phyloP scores from a whole-genome alignment of 2,329 filamentous ascomycete genomes.

The Clonostachys solani region DNA sequence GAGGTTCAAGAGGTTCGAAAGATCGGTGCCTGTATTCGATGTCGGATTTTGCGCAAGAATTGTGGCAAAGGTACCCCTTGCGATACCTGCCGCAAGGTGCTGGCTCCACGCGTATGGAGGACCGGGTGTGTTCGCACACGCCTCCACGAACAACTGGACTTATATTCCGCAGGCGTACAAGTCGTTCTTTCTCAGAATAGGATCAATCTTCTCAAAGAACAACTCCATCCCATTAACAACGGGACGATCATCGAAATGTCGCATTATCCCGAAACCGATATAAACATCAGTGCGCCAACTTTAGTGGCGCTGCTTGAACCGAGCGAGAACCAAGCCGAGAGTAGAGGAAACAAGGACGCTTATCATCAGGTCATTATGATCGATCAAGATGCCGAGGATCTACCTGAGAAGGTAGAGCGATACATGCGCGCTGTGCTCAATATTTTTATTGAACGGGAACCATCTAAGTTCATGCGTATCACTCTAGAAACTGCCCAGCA shows the following conservation, averaged over 20 bases:
- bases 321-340: constrained; percentile 24
- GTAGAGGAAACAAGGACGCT: constrained; percentile 23
- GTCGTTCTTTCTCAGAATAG: constrained; percentile 57
- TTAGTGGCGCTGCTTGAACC: constrained; percentile 25
- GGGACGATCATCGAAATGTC: constrained; percentile 51
- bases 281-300: constrained; percentile 33
- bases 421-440: constrained; percentile 57
- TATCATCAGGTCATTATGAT: constrained; percentile 46
- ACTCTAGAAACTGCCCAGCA: constrained; percentile 51
- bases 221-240: constrained; percentile 41
- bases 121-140: constrained; percentile 59
- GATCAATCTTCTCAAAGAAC: constrained; percentile 49
- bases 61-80: constrained; percentile 62
- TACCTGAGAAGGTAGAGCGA: constrained; percentile 52
- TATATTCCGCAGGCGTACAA: constrained; percentile 62
- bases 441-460: constrained; percentile 54
- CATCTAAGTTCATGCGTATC: constrained; percentile 54
- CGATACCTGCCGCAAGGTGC: constrained; percentile 58
- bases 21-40: constrained; percentile 62
- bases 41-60: constrained; percentile 61
- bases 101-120: constrained; percentile 61
- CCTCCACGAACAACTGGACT: constrained; percentile 55
- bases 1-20: constrained; percentile 63
- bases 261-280: constrained; percentile 50
- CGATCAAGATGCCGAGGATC: constrained; percentile 56